Evolutionary conservation across 768 basidiomycete genomes (phyloP).

Genomic region (Galerina marginata): DNA sequence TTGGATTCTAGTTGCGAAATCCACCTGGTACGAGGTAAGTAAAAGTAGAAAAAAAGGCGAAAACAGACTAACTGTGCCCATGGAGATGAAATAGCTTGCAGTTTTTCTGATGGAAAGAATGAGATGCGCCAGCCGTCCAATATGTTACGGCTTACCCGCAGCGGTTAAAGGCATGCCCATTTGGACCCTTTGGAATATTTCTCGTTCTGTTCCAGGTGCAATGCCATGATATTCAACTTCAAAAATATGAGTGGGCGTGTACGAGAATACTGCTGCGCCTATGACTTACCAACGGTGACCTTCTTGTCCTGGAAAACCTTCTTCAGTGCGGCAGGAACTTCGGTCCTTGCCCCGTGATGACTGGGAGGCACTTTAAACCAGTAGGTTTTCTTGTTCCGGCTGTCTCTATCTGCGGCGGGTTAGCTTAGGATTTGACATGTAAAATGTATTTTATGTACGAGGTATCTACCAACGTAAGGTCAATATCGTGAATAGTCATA

Average conservation of each 20-base stretch:
- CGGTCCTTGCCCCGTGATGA: constrained; percentile 44
- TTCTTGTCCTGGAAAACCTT: constrained; percentile 55
- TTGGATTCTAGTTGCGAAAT: constrained; percentile 60
- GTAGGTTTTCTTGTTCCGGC: constrained; percentile 61
- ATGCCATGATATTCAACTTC: constrained; percentile 74
- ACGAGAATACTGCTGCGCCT: neutral
- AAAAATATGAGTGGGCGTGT: neutral
- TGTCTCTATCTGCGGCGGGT: constrained; percentile 55
- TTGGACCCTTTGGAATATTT: constrained; percentile 85
- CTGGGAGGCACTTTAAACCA: constrained; percentile 63
- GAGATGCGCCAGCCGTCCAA: neutral
- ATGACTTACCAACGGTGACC: constrained; percentile 70
- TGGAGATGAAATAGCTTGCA: constrained; percentile 77
- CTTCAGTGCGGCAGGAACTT: constrained; percentile 60
- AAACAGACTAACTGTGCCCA: constrained; percentile 54
- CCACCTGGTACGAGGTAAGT: constrained; percentile 47
- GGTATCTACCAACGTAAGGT: constrained; percentile 47
- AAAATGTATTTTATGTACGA: constrained; percentile 41
- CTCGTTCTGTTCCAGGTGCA: constrained; percentile 63
- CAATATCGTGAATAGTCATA: neutral
- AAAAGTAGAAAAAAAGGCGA: neutral
- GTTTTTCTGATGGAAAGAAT: constrained; percentile 59
- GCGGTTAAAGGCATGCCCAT: constrained; percentile 76
- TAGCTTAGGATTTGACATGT: neutral
- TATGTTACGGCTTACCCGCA: constrained; percentile 53